These are phyloP conservation scores for Fusarium neocosmosporiellum DNA, from an alignment of 2,329 filamentous ascomycete species.

Conservation along the genomic window DNA sequence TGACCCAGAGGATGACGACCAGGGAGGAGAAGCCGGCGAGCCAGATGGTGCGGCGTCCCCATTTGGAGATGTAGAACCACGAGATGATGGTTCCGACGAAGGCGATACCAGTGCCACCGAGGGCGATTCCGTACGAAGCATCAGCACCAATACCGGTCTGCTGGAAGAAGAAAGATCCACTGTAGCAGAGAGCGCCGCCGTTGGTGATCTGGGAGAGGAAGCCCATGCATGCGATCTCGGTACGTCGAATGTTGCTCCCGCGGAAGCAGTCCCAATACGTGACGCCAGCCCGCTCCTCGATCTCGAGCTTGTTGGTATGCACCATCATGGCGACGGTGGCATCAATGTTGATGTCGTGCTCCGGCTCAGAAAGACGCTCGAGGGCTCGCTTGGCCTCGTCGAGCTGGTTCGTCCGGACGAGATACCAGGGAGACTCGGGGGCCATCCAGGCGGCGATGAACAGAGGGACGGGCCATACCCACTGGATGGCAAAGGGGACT, in stretches of 20 bases:
- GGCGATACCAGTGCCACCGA: slow-evolving; percentile 56
- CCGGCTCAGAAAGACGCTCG: slow-evolving; percentile 46
- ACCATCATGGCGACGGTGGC: slow-evolving; percentile 55
- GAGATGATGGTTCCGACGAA: slow-evolving; percentile 57
- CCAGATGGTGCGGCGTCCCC: slow-evolving; percentile 58
- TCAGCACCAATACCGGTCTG: slow-evolving; percentile 54
- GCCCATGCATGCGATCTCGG: slow-evolving; percentile 56
- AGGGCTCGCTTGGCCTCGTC: slow-evolving; percentile 48
- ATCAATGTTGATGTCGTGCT: slow-evolving; percentile 50
- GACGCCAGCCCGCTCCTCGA: slow-evolving; percentile 52
- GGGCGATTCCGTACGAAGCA: slow-evolving; percentile 54
- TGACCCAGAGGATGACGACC: slow-evolving; percentile 53
- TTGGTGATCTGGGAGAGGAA: slow-evolving; percentile 57
- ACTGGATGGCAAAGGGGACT: slow-evolving; percentile 56
- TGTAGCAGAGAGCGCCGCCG: slow-evolving; percentile 55
- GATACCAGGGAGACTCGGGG: slow-evolving; percentile 53
- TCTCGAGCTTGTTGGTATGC: slow-evolving; percentile 59
- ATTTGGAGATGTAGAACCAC: slow-evolving; percentile 55
- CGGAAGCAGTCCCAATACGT: slow-evolving; percentile 60
- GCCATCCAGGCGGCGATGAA: slow-evolving; percentile 48
- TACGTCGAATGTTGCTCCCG: slow-evolving; percentile 59
- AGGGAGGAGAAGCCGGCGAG: slow-evolving; percentile 52
- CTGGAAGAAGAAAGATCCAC: slow-evolving; percentile 59
- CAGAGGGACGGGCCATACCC: slow-evolving; percentile 52
- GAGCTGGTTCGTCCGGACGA: slow-evolving; percentile 48